Percentiles rank a stretch among this genome's conserved stretches.
These are phyloP conservation scores for Macadamia tetraphylla DNA, from an alignment of 164 flowering plant species.

Conservation along the genomic window DNA sequence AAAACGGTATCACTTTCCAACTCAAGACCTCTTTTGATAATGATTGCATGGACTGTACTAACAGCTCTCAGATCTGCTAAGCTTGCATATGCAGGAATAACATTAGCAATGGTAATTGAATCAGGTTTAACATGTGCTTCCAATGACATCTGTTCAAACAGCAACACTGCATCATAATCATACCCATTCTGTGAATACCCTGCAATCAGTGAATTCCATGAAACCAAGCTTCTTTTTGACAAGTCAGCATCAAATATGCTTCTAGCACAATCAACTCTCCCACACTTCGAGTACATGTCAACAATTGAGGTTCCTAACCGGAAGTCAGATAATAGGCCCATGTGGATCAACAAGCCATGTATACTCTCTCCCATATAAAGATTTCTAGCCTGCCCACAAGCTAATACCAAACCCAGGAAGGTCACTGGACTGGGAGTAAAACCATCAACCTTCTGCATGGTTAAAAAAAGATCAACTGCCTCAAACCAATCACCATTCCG, in stretches of 20 bases:
- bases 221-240: constrained; percentile 28
- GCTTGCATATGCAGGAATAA: constrained; percentile 32
- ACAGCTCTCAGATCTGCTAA: constrained; percentile 15
- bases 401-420: constrained; percentile 31
- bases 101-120: constrained; percentile 35
- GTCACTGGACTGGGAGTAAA: constrained; percentile 29
- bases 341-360: constrained; percentile 25
- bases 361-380: constrained; percentile 26
- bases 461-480: constrained; percentile 23
- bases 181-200: constrained; percentile 36
- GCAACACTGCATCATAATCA: constrained; percentile 23
- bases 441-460: constrained; percentile 18
- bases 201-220: constrained; percentile 35
- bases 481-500: constrained; percentile 23
- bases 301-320: constrained; percentile 30
- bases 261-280: constrained; percentile 26
- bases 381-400: constrained; percentile 26
- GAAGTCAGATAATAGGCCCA: constrained; percentile 23
- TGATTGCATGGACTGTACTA: constrained; percentile 24
- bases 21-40: constrained; percentile 27
- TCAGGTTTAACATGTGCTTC: constrained; percentile 28
- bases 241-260: constrained; percentile 30
- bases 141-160: constrained; percentile 19
- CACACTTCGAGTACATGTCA: constrained; percentile 37
- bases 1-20: constrained; percentile 28